Conservation (phyloP, 257 asterid genomes). For the Nicotiana knightiana region DNA sequence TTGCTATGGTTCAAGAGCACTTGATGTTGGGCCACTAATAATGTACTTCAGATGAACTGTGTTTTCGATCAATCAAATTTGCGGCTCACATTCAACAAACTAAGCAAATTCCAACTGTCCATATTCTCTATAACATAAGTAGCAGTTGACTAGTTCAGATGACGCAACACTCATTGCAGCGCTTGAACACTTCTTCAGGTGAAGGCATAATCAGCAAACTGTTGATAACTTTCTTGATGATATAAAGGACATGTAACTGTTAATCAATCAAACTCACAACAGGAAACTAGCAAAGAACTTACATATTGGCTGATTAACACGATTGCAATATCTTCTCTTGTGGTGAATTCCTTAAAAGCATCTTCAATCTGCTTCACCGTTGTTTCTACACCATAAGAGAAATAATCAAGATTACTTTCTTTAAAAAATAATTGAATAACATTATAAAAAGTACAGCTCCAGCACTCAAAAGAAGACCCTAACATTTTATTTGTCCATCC, state of each 20-base stretch:
- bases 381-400: conserved; percentile 45
- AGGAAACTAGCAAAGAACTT: conserved; percentile 21
- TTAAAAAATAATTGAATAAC: background rate
- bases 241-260: background rate
- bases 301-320: conserved; percentile 92
- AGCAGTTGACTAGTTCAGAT: background rate
- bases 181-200: background rate
- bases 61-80: too few species aligned
- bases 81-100: background rate
- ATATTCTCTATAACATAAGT: background rate
- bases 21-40: too few species aligned
- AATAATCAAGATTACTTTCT: background rate
- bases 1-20: too few species aligned
- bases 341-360: conserved; percentile 92
- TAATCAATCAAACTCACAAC: background rate
- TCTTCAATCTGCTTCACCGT: conserved; percentile 92
- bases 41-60: background rate
- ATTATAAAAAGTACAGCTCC: background rate
- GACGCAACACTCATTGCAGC: background rate
- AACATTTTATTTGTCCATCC: background rate
- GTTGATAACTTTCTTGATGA: background rate
- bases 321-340: conserved; percentile 84
- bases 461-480: background rate
- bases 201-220: background rate
- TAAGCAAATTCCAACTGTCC: background rate